Base-by-base conservation (phyloP, 2,329 filamentous ascomycete species). In the Exophiala xenobiotica region DNA sequence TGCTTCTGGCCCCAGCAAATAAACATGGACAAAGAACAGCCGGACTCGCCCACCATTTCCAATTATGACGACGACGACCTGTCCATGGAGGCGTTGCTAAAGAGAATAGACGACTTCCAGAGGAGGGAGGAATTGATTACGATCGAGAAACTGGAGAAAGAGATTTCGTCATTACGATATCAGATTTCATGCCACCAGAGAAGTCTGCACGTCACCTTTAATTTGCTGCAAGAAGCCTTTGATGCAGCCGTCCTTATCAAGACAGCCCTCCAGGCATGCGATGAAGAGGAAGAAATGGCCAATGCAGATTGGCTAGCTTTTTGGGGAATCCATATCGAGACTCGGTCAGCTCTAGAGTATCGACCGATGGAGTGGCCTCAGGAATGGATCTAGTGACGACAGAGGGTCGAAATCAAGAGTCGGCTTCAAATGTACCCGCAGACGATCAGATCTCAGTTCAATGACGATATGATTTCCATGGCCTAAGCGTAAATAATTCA, bases 251-350 rank as follows among this genome's bases (percentile, higher is more conserved):
- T 46, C 8, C 43, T 46, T 20, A 46, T 46, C 29, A 35, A 46
- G 43, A 46, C 43, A 20, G 43, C 43, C 18, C 43, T 46, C 26
- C 29, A 38, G 27, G 27, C 16, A 46, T 46, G 29, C 20, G 43
- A 46, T 35, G 27, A 46, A 14, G 43, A 46, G 19, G 24, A 38
- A 12, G 31, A 46, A 46, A 46, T 35, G 43, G 43, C 24, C 11
- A 46, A 46, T 46, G 27, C 19, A 46, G 43, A 44, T 44, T 44
- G 23, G 40, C 40, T 44, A 19, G 40, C 40, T 26, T 44, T 44
- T 27, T 44, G 12, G 40, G 19, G 40, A 44, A 44, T 44, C 19
- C 22, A 44, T 27, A 44, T 44, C 23, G 40, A 44, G 40, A 24
- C 40, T 11, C 40, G 40, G 22, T 44, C 8, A 11, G 40, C 40